Percentiles rank a stretch among this genome's conserved stretches.
Conservation (phyloP, 371 early-diverging fungal species). For the Mucor racemosus region DNA sequence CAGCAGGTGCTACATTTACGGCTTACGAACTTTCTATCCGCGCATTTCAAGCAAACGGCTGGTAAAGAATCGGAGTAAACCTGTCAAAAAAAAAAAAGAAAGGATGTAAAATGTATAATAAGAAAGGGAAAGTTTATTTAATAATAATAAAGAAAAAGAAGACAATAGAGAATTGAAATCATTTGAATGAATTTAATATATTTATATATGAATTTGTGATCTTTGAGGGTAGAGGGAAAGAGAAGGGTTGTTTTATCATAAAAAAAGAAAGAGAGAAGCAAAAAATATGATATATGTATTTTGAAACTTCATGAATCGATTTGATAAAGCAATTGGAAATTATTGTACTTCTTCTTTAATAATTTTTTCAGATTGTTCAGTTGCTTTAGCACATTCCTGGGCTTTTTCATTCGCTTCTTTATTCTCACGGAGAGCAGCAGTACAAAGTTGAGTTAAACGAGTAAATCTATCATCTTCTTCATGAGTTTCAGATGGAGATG, state of each 20-base stretch:
- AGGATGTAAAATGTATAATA: background rate
- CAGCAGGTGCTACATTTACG: constrained; percentile 80
- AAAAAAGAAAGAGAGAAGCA: background rate
- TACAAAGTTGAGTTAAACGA: constrained; percentile 50
- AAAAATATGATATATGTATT: background rate
- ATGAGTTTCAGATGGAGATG: constrained; percentile 38
- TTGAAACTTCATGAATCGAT: background rate
- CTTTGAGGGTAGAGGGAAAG: background rate
- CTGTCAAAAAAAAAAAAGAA: constrained; percentile 17
- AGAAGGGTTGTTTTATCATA: background rate
- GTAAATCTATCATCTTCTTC: constrained; percentile 39
- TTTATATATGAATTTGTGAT: background rate
- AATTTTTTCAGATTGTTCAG: background rate
- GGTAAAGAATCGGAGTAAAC: constrained; percentile 31
- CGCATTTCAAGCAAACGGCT: constrained; percentile 37
- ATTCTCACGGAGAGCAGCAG: constrained; percentile 43
- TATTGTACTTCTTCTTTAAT: background rate
- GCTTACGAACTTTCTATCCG: constrained; percentile 75
- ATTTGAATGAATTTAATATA: background rate
- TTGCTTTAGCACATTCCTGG: background rate
- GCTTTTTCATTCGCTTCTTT: constrained; percentile 19
- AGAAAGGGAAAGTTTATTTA: background rate
- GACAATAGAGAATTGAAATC: constrained; percentile 1
- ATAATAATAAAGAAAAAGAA: background rate
- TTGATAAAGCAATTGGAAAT: background rate